phyloP scores from a whole-genome alignment of 495 filamentous ascomycete genomes.

The Choiromyces venosus region DNA sequence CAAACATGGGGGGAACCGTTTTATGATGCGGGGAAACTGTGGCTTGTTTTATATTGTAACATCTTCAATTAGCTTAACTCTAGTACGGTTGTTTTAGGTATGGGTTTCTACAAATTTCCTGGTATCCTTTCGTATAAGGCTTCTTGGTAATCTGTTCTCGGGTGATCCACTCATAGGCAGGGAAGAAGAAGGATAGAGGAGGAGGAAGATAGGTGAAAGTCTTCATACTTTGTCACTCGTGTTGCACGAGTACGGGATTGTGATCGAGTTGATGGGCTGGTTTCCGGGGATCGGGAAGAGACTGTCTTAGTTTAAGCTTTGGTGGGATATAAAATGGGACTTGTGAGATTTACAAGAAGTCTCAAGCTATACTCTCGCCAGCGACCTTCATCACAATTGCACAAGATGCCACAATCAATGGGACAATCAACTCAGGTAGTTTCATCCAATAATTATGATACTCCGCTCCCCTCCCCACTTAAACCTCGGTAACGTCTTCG shows the following conservation, averaged over 20 bases:
- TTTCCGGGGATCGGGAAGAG: no score
- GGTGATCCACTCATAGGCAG: neutral
- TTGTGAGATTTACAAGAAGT: no score
- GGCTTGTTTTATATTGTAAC: neutral
- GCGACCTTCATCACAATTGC: no score
- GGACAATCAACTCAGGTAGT: no score
- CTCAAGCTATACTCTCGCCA: no score
- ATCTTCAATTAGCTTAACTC: neutral
- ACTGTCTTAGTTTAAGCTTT: no score
- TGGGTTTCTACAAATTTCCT: neutral
- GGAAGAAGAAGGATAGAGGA: neutral
- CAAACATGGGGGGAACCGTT: neutral
- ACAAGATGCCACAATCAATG: no score
- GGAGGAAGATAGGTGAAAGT: neutral
- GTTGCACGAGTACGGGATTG: neutral
- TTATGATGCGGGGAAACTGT: neutral
- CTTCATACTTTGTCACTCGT: neutral
- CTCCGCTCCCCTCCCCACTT: no score
- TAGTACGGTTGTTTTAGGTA: neutral
- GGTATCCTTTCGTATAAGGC: neutral
- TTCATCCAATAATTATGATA: no score
- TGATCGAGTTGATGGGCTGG: neutral
- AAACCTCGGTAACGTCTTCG: no score
- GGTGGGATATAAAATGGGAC: no score
- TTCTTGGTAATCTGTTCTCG: neutral